A percentile compares a stretch with the other conserved stretches of the same genome.
phyloP scores from a whole-genome alignment of 306 rosid species.

The Pterocarpus santalinus region DNA sequence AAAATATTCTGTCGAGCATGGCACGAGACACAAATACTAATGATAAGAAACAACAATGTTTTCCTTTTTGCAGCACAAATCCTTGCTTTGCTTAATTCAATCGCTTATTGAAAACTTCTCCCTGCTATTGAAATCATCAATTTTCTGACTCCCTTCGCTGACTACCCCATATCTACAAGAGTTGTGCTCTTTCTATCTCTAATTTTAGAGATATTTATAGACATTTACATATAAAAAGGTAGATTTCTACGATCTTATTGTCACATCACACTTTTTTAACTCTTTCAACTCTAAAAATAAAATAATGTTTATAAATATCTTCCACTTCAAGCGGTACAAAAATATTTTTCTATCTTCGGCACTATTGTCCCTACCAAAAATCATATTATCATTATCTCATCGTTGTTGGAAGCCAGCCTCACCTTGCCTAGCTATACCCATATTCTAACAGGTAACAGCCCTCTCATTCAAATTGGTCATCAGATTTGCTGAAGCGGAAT shows the following conservation, averaged over 20 bases:
- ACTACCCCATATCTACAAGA: constrained; percentile 4
- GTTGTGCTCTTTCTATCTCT: no score
- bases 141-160: constrained; percentile 13
- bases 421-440: constrained; percentile 28
- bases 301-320: no score
- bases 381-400: constrained; percentile 54
- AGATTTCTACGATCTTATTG: no score
- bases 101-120: constrained; percentile 3
- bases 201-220: no score
- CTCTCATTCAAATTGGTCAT: constrained; percentile 38
- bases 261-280: no score
- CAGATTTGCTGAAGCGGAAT: constrained; percentile 37
- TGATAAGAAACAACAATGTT: constrained; percentile 39
- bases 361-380: constrained; percentile 47
- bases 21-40: not conserved
- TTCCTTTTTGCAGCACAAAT: constrained; percentile 27
- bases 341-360: no score
- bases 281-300: not conserved
- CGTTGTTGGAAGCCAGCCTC: constrained; percentile 52
- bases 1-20: no score
- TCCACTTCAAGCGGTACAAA: no score
- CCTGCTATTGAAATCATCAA: constrained; percentile 15
- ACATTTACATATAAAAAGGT: no score
- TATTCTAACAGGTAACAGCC: constrained; percentile 30
- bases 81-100: constrained; percentile 13